Base-by-base conservation (phyloP, 768 basidiomycete genomes). In the Mycena amicta region DNA sequence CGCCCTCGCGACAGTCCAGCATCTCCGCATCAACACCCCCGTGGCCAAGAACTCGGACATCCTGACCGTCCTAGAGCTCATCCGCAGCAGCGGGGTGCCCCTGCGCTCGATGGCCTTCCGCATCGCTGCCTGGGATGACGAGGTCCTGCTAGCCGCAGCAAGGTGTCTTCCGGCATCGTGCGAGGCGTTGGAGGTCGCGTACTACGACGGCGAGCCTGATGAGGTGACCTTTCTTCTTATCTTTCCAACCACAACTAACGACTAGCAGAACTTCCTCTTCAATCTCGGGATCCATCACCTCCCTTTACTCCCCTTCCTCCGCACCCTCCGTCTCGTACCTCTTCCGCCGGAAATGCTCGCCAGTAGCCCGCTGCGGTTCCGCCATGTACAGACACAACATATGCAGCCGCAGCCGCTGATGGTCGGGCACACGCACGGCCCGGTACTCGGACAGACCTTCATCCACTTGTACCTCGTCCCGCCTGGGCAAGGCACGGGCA, bases 131-230 rank as follows among this genome's bases (percentile, higher is more conserved):
- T 61, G 60, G 60, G 60, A 61, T 33, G 60, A 61, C 51, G 60
- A 61, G 52, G 52, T 57, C n/a, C 47, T 56, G 33, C 30, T 61
- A 30, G 60, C 60, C 18, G 60, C 60, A 11, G 30, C 52, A 39
- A 47, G 56, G 5, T 61, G 60, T 25, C 46, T 61, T 18, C 55
- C 60, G 5, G 5, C 5, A 5, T 25, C 4, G 28, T 56, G 50
- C 46, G 45, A 33, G 16, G 45, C 29, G 33, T 50, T 61, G 28
- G 60, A 61, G 49, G 39, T 61, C 23, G 37, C 39, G 5, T 61
- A 54, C 40, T 37, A 49, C 12, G 51, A 43, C 23, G 51, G 51
- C 5, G 39, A 5, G n/a, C 59, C 59, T 27, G 31, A 29, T 18
- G 59, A 60, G 5, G 59, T 56, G n/a, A 13, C n/a, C 49, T 23